These are phyloP conservation scores for Colletotrichum gloeosporioides DNA, from an alignment of 2,329 filamentous ascomycete genomes.

Conservation along the genomic window DNA sequence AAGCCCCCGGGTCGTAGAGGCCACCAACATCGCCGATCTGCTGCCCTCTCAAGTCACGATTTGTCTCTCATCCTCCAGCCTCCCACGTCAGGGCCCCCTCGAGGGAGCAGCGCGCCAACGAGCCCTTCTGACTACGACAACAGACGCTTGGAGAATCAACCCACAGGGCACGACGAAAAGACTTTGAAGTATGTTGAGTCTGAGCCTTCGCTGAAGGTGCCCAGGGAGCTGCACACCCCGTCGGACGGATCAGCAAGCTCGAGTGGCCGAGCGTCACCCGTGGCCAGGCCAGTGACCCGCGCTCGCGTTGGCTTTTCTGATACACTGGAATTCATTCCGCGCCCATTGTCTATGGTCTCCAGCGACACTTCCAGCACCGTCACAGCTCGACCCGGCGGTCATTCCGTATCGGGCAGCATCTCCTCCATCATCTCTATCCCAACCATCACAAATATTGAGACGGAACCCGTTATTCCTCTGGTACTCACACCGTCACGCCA, in stretches of 20 bases:
- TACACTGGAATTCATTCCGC: conserved; percentile 80
- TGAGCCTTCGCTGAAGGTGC: conserved; percentile 18
- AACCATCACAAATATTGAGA: conserved; percentile 31
- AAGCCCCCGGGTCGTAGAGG: conserved; percentile 62
- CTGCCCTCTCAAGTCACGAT: conserved; percentile 84
- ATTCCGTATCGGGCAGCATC: conserved; percentile 80
- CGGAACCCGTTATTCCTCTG: conserved; percentile 26
- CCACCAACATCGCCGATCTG: conserved; percentile 82
- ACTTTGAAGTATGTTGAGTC: conserved; percentile 21
- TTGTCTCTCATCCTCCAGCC: conserved; percentile 72
- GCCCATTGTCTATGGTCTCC: conserved; percentile 83
- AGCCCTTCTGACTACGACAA: conserved; percentile 58
- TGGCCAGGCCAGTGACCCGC: conserved; percentile 48
- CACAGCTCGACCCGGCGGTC: conserved; percentile 67
- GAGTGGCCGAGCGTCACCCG: conserved; percentile 26
- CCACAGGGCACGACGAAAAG: conserved; percentile 5
- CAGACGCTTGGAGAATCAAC: conserved; percentile 6
- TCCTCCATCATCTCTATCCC: conserved; percentile 75
- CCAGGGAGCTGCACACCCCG: conserved; percentile 3
- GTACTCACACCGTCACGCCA: conserved; percentile 46
- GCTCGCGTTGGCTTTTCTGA: conserved; percentile 84
- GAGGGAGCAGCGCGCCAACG: conserved; percentile 68
- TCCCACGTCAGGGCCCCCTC: conserved; percentile 53
- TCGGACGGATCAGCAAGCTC: conserved; percentile 20
- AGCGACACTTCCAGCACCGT: conserved; percentile 82